Conservation (phyloP, 345 rosid species). For the Citrus cavaleriei region DNA sequence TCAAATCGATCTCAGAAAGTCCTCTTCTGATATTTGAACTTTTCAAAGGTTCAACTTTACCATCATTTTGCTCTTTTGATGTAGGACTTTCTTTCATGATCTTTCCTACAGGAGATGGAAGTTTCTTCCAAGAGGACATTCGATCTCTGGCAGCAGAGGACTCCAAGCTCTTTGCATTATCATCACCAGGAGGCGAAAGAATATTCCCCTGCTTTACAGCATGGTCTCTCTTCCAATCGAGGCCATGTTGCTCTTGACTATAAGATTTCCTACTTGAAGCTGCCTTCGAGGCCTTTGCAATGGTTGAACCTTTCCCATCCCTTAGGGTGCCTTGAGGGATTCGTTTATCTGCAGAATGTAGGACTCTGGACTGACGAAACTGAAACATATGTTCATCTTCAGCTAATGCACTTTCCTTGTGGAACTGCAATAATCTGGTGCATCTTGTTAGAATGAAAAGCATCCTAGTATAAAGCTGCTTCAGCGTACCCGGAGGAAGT, state of each 20-base stretch:
- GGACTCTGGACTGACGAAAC: slow-evolving; percentile 74
- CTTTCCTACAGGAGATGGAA: slow-evolving; percentile 76
- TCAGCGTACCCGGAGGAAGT: slow-evolving; percentile 83
- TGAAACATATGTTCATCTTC: slow-evolving; percentile 71
- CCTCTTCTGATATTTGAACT: slow-evolving; percentile 32
- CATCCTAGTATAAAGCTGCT: slow-evolving; percentile 96
- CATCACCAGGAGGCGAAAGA: slow-evolving; percentile 40
- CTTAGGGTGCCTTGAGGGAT: slow-evolving; percentile 38
- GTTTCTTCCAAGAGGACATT: slow-evolving; percentile 90
- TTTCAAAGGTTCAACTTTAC: slow-evolving; percentile 49
- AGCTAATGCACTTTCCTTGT: slow-evolving; percentile 92
- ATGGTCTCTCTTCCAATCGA: slow-evolving; percentile 64
- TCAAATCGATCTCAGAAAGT: slow-evolving; percentile 37
- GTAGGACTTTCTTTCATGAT: slow-evolving; percentile 49
- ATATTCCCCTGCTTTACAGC: slow-evolving; percentile 37
- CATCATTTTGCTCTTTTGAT: slow-evolving; percentile 47
- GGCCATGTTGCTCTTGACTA: slow-evolving; percentile 89
- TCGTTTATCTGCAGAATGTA: slow-evolving; percentile 74
- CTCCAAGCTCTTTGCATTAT: slow-evolving; percentile 43
- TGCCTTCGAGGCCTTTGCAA: slow-evolving; percentile 50
- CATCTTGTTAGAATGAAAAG: slow-evolving; percentile 98
- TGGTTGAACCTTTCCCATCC: slow-evolving; percentile 65
- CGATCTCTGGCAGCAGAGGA: slow-evolving; percentile 64
- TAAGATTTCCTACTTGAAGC: slow-evolving; percentile 74
- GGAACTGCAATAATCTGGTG: slow-evolving; percentile 94